These are phyloP conservation scores for Adansonia grandidieri DNA, from an alignment of 441 rosid genomes.

Conservation along the genomic window DNA sequence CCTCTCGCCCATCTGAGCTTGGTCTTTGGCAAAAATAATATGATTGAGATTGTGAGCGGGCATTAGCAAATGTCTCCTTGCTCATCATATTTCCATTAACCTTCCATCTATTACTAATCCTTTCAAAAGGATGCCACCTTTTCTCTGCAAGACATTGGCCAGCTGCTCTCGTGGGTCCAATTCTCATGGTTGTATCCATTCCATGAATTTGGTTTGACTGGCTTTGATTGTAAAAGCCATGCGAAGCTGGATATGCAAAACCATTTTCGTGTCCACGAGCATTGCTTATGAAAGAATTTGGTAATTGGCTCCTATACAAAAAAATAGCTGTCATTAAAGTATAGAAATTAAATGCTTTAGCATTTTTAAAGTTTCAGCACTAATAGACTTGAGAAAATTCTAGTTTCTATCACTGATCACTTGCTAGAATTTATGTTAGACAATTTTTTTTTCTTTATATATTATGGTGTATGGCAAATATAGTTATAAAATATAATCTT, in stretches of 20 bases:
- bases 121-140: constrained; percentile 56
- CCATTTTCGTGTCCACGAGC: constrained; percentile 27
- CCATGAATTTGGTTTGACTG: constrained; percentile 25
- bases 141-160: constrained; percentile 41
- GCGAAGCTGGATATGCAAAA: constrained; percentile 4
- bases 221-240: constrained; percentile 12
- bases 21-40: constrained; percentile 11
- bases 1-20: neutral
- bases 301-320: constrained; percentile 26
- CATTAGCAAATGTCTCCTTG: neutral
- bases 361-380: neutral
- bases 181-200: constrained; percentile 33
- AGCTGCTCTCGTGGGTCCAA: constrained; percentile 42
- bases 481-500: no score
- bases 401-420: neutral
- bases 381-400: neutral
- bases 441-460: no score
- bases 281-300: constrained; percentile 29
- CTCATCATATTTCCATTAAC: constrained; percentile 21
- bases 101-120: constrained; percentile 35
- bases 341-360: neutral
- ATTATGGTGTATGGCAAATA: no score
- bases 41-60: constrained; percentile 20
- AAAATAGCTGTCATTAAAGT: neutral
- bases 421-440: no score